Conservation (phyloP, 2,329 filamentous ascomycete species). For the Mollisiaceae sp. region DNA sequence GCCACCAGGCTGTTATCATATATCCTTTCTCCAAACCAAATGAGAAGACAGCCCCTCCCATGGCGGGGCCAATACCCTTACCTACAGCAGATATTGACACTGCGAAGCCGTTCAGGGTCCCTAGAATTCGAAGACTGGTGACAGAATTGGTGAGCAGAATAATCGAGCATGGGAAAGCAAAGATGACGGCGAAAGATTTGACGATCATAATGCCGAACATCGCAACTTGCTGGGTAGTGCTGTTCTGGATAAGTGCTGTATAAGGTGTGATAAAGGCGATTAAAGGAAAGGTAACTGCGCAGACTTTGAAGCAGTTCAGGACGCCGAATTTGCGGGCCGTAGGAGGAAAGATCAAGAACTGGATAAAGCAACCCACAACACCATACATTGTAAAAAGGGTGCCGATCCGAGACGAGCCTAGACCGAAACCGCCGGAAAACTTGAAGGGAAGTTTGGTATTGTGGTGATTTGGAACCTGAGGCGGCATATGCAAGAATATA, state of each 20-base stretch:
- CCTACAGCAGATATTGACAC: slow-evolving; percentile 83
- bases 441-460: slow-evolving; percentile 74
- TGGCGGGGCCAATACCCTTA: slow-evolving; percentile 76
- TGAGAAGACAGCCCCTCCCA: slow-evolving; percentile 74
- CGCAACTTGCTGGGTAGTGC: slow-evolving; percentile 57
- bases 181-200: slow-evolving; percentile 78
- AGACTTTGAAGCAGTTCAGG: slow-evolving; percentile 72
- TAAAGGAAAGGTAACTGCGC: slow-evolving; percentile 71
- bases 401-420: slow-evolving; percentile 76
- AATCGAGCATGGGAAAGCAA: slow-evolving; percentile 87
- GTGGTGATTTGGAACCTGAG: slow-evolving; percentile 56
- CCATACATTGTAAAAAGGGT: slow-evolving; percentile 86
- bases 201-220: slow-evolving; percentile 72
- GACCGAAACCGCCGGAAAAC: slow-evolving; percentile 82
- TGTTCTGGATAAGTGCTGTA: slow-evolving; percentile 64
- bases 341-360: slow-evolving; percentile 86
- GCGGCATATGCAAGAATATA: slow-evolving; percentile 83
- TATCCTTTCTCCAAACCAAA: slow-evolving; percentile 78
- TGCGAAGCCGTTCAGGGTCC: slow-evolving; percentile 89
- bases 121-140: slow-evolving; percentile 74
- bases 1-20: slow-evolving; percentile 81
- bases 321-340: slow-evolving; percentile 76
- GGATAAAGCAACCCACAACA: slow-evolving; percentile 76
- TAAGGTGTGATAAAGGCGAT: slow-evolving; percentile 85
- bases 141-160: slow-evolving; percentile 92